Evolutionary conservation across 2,329 filamentous ascomycete genomes (phyloP).

Genomic region (Fusarium sp.): DNA sequence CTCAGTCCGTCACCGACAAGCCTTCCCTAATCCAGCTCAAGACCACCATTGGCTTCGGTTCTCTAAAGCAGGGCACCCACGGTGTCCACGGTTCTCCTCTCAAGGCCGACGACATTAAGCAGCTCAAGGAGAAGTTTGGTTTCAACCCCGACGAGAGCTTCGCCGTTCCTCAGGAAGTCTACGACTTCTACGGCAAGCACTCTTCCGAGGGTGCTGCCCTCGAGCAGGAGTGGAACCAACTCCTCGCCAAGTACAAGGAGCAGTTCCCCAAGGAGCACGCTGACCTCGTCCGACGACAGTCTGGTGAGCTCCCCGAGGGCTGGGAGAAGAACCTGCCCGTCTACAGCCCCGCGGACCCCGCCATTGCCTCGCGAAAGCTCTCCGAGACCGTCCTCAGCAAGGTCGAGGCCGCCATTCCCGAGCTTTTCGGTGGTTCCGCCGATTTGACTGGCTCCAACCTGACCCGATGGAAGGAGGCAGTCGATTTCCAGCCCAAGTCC

Average conservation of each 20-base stretch:
- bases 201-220: conserved; percentile 87
- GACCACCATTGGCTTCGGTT: conserved; percentile 98
- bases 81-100: conserved; percentile 97
- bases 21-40: conserved; percentile 96
- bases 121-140: conserved; percentile 95
- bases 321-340: conserved; percentile 96
- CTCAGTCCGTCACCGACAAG: conserved; percentile 93
- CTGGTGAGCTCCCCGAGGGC: conserved; percentile 89
- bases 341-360: conserved; percentile 88
- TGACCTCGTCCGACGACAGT: conserved; percentile 86
- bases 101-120: conserved; percentile 93
- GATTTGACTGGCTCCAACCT: conserved; percentile 99
- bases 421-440: conserved; percentile 95
- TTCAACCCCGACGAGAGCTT: conserved; percentile 97
- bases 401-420: conserved; percentile 86
- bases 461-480: conserved; percentile 96
- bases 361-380: conserved; percentile 94
- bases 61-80: conserved; percentile 91
- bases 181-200: conserved; percentile 90
- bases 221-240: conserved; percentile 96
- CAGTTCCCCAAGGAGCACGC: conserved; percentile 84
- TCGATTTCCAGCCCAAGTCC: conserved; percentile 95
- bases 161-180: conserved; percentile 93
- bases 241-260: conserved; percentile 88
- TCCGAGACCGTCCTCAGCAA: conserved; percentile 94